These are phyloP conservation scores for Zanthoxylum bungeanum DNA, from an alignment of 345 rosid species.

Conservation along the genomic window DNA sequence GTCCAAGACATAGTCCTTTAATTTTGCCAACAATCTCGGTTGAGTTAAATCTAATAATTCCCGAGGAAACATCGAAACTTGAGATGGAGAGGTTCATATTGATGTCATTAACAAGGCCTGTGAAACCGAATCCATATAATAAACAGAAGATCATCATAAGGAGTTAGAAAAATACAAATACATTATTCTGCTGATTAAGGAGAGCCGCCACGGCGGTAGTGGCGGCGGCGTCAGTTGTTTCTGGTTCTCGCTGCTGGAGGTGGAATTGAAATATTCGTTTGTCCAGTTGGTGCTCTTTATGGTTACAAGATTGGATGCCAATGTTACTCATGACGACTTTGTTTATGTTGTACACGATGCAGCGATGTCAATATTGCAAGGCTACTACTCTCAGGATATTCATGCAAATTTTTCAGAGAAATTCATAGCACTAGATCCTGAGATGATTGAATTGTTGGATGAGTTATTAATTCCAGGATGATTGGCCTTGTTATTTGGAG, in stretches of 20 bases:
- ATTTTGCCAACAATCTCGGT: background rate
- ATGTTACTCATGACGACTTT: constrained; percentile 1
- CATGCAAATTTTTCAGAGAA: background rate
- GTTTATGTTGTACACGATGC: background rate
- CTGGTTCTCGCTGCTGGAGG: background rate
- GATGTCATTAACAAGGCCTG: background rate
- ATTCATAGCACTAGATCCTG: background rate
- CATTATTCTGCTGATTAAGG: background rate
- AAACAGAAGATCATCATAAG: background rate
- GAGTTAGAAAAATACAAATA: background rate
- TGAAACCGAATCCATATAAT: background rate
- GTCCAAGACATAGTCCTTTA: background rate
- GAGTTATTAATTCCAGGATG: background rate
- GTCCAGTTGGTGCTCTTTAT: background rate
- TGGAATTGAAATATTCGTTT: background rate
- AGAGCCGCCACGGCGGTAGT: background rate
- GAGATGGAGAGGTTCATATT: background rate
- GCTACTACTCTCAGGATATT: background rate
- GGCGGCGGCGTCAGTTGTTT: background rate
- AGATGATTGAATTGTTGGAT: background rate
- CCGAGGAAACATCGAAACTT: background rate
- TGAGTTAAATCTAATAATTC: background rate
- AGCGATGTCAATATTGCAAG: background rate
- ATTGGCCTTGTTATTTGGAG: background rate
- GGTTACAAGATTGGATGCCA: background rate